Base-by-base conservation (phyloP, 2,329 filamentous ascomycete genomes). In the Lasiodiplodia gonubiensis region DNA sequence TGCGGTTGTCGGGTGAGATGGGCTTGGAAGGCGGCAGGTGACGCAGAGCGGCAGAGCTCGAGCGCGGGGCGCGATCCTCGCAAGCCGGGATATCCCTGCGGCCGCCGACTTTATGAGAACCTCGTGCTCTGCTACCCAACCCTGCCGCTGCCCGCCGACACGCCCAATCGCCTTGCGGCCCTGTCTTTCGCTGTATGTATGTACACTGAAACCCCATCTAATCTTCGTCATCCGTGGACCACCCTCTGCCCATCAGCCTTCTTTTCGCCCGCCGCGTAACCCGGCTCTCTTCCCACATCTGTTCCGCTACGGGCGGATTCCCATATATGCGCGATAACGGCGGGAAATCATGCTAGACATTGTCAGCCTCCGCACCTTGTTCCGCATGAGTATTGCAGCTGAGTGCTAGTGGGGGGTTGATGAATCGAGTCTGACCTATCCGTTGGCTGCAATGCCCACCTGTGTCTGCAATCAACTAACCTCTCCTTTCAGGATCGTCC, bases 321-420 rank as follows among this genome's bases (percentile, higher is more conserved):
- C 83, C 83, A 33, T 78, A 79, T 14, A 82, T 82, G 52, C 84
- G 76, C 27, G 79, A 82, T 67, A 81, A 79, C 21, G 78, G 76
- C 37, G 80, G 80, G 54, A 86, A 78, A 69, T 84, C 80, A 81
- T 84, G 46, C 39, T 48, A 33, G 10, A 30, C 16, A 25, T 35
- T 67, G 76, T 68, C 54, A 68, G 61, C 55, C 25, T 23, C 52
- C n/a, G 52, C 27, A 35, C 18, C 27, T 3, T 21, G 18, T 8
- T 39, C 16, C 6, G 7, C 12, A 3, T 48, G 18, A 33, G 30
- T 33, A 33, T 33, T 33, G 30, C 30, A 33, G 30, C 30, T 33
- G 30, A 33, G 10, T 33, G 30, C 30, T 33, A 33, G 30, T 8
- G 30, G 30, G 25, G 30, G 0, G 30, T 33, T 33, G 30, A 33